phyloP scores from a whole-genome alignment of 371 early-diverging fungal genomes.

The Mucor mucedo region DNA sequence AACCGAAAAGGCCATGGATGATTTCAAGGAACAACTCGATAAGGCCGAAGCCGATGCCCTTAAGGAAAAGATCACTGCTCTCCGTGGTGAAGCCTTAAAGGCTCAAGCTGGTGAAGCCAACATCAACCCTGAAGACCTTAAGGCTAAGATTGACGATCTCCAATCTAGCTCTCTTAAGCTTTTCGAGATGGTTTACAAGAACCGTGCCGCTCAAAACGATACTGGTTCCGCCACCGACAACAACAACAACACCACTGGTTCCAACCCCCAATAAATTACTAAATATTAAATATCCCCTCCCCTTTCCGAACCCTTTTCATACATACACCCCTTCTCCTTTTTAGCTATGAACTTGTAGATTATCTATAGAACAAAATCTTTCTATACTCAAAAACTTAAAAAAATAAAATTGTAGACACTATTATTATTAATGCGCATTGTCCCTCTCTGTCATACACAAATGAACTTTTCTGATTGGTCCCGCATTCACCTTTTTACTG shows the following conservation, averaged over 20 bases:
- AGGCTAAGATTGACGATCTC: slow-evolving; percentile 70
- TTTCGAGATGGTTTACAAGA: slow-evolving; percentile 94
- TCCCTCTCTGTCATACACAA: neutral
- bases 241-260: slow-evolving; percentile 13
- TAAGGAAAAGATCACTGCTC: slow-evolving; percentile 69
- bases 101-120: slow-evolving; percentile 63
- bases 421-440: slow-evolving; percentile 6
- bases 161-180: slow-evolving; percentile 87
- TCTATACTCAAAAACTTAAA: slow-evolving; percentile 17
- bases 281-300: slow-evolving; percentile 19
- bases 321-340: slow-evolving; percentile 4
- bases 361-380: slow-evolving; percentile 26
- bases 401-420: slow-evolving; percentile 24
- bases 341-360: slow-evolving; percentile 22
- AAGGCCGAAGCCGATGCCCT: slow-evolving; percentile 77
- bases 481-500: no score
- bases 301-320: slow-evolving; percentile 4
- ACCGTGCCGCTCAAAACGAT: slow-evolving; percentile 33
- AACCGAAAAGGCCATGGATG: slow-evolving; percentile 87
- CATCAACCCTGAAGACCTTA: slow-evolving; percentile 65
- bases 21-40: slow-evolving; percentile 90
- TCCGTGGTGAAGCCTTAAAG: slow-evolving; percentile 69
- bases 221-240: slow-evolving; percentile 1
- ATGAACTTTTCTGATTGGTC: no score
- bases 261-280: slow-evolving; percentile 31